Percentiles rank a stretch among this genome's conserved stretches.
phyloP scores from a whole-genome alignment of 108 stramenopile species.

The Nitzschia sp. region DNA sequence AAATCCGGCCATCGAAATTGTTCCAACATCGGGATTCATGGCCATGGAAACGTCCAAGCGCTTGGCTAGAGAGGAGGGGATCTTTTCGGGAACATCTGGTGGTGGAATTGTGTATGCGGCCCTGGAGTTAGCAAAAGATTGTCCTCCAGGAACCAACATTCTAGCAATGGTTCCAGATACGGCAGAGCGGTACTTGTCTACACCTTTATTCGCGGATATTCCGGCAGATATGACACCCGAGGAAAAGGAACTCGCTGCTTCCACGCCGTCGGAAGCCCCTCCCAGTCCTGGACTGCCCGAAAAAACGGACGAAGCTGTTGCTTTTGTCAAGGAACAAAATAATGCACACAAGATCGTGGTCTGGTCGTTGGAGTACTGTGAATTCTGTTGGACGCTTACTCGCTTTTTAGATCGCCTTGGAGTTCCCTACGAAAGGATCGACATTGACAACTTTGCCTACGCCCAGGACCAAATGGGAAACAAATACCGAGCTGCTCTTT shows the following conservation, averaged over 20 bases:
- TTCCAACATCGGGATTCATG: conserved; percentile 15
- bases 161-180: conserved; percentile 80
- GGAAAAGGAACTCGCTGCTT: conserved; percentile 58
- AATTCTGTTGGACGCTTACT: conserved; percentile 48
- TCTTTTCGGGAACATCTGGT: conserved; percentile 74
- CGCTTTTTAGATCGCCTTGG: conserved; percentile 25
- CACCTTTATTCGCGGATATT: conserved; percentile 75
- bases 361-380: conserved; percentile 45
- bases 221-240: conserved; percentile 81
- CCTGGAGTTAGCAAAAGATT: conserved; percentile 67
- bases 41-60: conserved; percentile 53
- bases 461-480: conserved; percentile 44
- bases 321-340: conserved; percentile 25
- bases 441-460: conserved; percentile 35
- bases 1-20: background rate
- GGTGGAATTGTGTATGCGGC: conserved; percentile 75
- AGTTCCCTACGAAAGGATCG: conserved; percentile 28
- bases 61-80: conserved; percentile 80
- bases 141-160: conserved; percentile 59
- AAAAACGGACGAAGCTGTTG: conserved; percentile 20
- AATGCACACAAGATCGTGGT: conserved; percentile 21
- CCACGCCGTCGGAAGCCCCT: conserved; percentile 48
- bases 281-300: conserved; percentile 23
- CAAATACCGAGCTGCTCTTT: conserved; percentile 38
- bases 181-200: conserved; percentile 82